A percentile compares a stretch with the other conserved stretches of the same genome.
These are phyloP conservation scores for Corynascus novoguineensis DNA, from an alignment of 495 filamentous ascomycete genomes.

Conservation along the genomic window DNA sequence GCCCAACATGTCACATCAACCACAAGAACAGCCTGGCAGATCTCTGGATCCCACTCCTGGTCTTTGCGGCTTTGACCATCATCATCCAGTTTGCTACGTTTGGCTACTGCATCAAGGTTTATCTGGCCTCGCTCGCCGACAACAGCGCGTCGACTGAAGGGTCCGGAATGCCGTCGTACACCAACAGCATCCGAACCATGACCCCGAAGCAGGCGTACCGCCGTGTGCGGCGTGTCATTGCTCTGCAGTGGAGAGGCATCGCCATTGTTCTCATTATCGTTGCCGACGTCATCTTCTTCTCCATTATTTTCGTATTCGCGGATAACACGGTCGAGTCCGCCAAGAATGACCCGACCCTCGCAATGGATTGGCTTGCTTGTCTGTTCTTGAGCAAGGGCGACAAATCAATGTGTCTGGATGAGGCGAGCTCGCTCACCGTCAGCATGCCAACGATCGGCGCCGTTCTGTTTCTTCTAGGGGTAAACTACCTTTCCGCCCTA, in stretches of 20 bases:
- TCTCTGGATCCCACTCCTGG: constrained; percentile 87
- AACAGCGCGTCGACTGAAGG: constrained; percentile 61
- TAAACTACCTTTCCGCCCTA: constrained; percentile 39
- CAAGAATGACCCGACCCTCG: constrained; percentile 46
- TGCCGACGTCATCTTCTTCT: constrained; percentile 84
- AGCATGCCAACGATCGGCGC: constrained; percentile 74
- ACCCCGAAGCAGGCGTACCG: constrained; percentile 84
- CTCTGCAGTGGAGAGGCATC: constrained; percentile 90
- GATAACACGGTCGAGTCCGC: constrained; percentile 61
- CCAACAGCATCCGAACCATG: constrained; percentile 71
- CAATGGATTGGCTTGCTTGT: constrained; percentile 63
- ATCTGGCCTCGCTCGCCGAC: constrained; percentile 76
- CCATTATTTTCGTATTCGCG: constrained; percentile 80
- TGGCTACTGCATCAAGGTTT: constrained; percentile 90
- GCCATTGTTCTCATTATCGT: constrained; percentile 81
- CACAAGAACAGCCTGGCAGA: constrained; percentile 69
- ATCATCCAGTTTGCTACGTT: constrained; percentile 82
- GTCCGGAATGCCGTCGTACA: constrained; percentile 72
- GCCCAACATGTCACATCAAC: constrained; percentile 88
- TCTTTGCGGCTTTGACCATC: constrained; percentile 69
- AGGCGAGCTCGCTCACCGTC: constrained; percentile 56
- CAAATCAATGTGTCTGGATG: constrained; percentile 57
- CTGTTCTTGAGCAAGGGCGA: constrained; percentile 53
- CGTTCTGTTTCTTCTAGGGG: constrained; percentile 71
- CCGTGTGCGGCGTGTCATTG: constrained; percentile 77